Conservation (phyloP, 2,329 filamentous ascomycete genomes). For the Xylariaceae sp. region DNA sequence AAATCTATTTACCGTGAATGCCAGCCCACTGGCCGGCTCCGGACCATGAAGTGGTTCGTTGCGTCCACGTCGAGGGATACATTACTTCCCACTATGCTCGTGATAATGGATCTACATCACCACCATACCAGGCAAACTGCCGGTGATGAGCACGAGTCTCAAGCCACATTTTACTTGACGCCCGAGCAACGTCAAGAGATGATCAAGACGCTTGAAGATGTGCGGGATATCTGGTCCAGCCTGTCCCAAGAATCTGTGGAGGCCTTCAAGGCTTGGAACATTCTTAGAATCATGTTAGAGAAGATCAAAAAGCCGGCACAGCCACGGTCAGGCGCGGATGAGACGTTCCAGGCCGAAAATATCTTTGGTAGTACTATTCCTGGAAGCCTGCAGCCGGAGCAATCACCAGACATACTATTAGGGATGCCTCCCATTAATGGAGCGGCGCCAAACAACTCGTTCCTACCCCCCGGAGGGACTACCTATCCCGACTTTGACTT, state of each 20-base stretch:
- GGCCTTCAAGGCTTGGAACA: constrained; percentile 76
- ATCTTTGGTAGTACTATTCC: constrained; percentile 28
- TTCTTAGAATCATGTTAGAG: constrained; percentile 77
- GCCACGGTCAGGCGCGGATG: constrained; percentile 14
- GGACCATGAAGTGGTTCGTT: constrained; percentile 72
- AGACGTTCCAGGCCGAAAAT: constrained; percentile 20
- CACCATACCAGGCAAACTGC: constrained; percentile 47
- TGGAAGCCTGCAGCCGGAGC: constrained; percentile 34
- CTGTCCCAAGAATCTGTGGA: constrained; percentile 77
- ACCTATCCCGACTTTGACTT: constrained; percentile 42
- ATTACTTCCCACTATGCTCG: constrained; percentile 75
- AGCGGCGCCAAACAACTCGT: constrained; percentile 30
- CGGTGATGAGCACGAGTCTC: constrained; percentile 37
- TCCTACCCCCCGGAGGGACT: constrained; percentile 38
- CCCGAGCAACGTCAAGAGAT: constrained; percentile 64
- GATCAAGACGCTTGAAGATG: constrained; percentile 66
- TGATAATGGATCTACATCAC: constrained; percentile 77
- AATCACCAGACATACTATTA: constrained; percentile 39
- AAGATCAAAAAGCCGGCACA: constrained; percentile 58
- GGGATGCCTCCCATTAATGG: constrained; percentile 41
- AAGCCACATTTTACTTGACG: constrained; percentile 52
- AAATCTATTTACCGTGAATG: constrained; percentile 70
- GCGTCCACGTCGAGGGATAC: constrained; percentile 79
- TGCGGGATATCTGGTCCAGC: constrained; percentile 73
- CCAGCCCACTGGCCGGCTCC: constrained; percentile 64